Base-by-base conservation (phyloP, 768 basidiomycete species). In the Epithele typhae region DNA sequence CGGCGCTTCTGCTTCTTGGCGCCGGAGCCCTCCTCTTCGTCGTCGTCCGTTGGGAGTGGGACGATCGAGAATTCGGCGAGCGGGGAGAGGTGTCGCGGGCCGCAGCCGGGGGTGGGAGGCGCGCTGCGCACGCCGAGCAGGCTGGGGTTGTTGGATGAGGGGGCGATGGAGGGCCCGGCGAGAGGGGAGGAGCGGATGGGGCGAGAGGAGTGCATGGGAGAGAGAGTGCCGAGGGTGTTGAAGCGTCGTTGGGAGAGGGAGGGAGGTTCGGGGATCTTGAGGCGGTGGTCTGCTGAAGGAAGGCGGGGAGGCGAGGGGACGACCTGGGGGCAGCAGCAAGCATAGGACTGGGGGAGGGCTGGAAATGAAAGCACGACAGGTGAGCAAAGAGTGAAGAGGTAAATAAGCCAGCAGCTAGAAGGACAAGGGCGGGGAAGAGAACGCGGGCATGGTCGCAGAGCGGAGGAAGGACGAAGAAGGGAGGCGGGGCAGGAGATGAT, bases 131-230 rank as follows among this genome's bases (percentile, higher is more conserved):
- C 49, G n/a, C 12, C 37, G 37, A 49, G 43, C 14, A 39, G 37
- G 8, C 6, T 7, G 18, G 35, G 12, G 14, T 47, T 54, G 21
- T 56, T 54, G 19, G 27, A 37, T 34, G 49, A 34, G 37, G 49
- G 41, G 4, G 58, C 55, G 22, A 60, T 53, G 12, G 56, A 56
- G 11, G 61, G 59, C 0, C 61, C 61, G 4, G 61, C 61, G 34
- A 63, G 59, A 0, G 61, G 61, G 9, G 59, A 61, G 11, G 61
- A 61, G 32, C 61, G 59, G 14, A 58, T 53, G 4, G 58, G 59
- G 3, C 61, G 58, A 3, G 51, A 36, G 18, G 52, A 47, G 15
- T 51, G 56, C 17, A 53, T 43, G 1, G 55, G 52, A 2, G 49
- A 41, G 21, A 43, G 46, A 1, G 54, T 43, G 22, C 37, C 36